Evolutionary conservation across 352 stramenopile species (phyloP).

Genomic region (Phytophthora macrochlamydospora): DNA sequence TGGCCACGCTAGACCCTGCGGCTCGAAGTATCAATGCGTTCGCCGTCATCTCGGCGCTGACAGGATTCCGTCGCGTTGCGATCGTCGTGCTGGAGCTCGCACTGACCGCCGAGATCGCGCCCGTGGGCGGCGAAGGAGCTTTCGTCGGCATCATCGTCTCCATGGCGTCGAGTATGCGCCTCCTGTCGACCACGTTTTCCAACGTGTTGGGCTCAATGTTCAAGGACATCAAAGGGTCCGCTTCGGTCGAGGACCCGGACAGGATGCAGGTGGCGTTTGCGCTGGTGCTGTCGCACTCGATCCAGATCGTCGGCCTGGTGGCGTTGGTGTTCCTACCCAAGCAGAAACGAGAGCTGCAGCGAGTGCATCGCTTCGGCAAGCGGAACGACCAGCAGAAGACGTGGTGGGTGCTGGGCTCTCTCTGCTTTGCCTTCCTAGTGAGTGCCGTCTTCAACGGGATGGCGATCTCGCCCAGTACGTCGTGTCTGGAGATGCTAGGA

Average conservation of each 20-base stretch:
- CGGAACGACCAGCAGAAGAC: conserved; percentile 26
- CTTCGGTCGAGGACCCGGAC: conserved; percentile 20
- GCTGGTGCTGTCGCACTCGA: conserved; percentile 49
- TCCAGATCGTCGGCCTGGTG: conserved; percentile 49
- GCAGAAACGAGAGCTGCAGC: conserved; percentile 53
- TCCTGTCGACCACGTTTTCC: conserved; percentile 46
- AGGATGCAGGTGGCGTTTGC: conserved; percentile 43
- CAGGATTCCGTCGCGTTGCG: conserved; percentile 40
- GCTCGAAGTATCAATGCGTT: conserved; percentile 35
- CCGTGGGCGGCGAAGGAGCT: conserved; percentile 43
- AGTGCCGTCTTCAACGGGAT: conserved; percentile 45
- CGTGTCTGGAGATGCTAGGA: conserved; percentile 42
- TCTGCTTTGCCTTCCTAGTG: conserved; percentile 37
- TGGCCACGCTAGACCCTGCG: conserved; percentile 29
- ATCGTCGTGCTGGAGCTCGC: conserved; percentile 46
- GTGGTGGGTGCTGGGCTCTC: conserved; percentile 38
- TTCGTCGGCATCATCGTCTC: conserved; percentile 50
- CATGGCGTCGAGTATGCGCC: conserved; percentile 42
- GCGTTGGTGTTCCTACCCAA: conserved; percentile 52
- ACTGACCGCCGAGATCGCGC: conserved; percentile 50
- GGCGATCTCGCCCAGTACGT: conserved; percentile 34
- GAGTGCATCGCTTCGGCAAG: conserved; percentile 35
- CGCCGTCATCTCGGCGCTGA: conserved; percentile 38
- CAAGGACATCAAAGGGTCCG: conserved; percentile 25
- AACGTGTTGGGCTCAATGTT: conserved; percentile 54